Percentiles rank a stretch among this genome's conserved stretches.
These are phyloP conservation scores for Diplodia seriata DNA, from an alignment of 2,329 filamentous ascomycete species.

Conservation along the genomic window DNA sequence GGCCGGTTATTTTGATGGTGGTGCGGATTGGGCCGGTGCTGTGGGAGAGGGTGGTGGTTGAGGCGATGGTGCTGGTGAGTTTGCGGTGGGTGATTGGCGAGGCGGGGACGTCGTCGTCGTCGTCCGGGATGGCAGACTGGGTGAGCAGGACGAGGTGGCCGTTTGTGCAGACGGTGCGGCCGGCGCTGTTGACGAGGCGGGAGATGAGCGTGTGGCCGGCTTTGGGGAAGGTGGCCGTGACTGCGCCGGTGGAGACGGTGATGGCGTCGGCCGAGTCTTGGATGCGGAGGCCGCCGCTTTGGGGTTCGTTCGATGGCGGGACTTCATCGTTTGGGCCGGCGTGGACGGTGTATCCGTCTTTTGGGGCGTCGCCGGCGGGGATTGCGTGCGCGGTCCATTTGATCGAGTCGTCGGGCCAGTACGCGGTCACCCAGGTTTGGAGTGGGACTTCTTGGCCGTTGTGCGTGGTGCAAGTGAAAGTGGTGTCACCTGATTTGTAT, in stretches of 20 bases:
- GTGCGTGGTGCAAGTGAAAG: slow-evolving; percentile 36
- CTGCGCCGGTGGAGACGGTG: slow-evolving; percentile 44
- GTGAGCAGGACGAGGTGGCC: slow-evolving; percentile 59
- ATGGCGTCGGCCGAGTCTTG: slow-evolving; percentile 39
- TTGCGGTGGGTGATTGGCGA: neutral
- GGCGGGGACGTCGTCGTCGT: slow-evolving; percentile 43
- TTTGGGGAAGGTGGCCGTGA: slow-evolving; percentile 45
- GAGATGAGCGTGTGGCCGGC: slow-evolving; percentile 43
- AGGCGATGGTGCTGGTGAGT: slow-evolving; percentile 18
- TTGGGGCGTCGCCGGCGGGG: slow-evolving; percentile 48
- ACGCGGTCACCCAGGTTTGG: slow-evolving; percentile 65
- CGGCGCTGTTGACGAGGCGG: slow-evolving; percentile 42
- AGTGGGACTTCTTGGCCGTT: slow-evolving; percentile 42
- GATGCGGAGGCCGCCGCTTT: neutral
- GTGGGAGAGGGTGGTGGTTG: neutral
- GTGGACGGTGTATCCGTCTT: slow-evolving; percentile 55
- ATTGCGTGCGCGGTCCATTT: slow-evolving; percentile 69
- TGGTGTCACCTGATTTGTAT: slow-evolving; percentile 47
- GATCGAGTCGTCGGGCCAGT: slow-evolving; percentile 66
- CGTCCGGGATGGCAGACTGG: slow-evolving; percentile 54
- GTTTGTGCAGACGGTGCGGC: slow-evolving; percentile 51
- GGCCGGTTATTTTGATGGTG: slow-evolving; percentile 19
- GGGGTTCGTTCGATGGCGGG: slow-evolving; percentile 33
- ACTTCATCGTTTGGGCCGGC: slow-evolving; percentile 37
- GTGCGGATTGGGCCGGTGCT: slow-evolving; percentile 13